Percentiles rank a stretch among this genome's conserved stretches.
Conservation (phyloP, 1,284 basidiomycete genomes). For the Mycosarcoma maydis region DNA sequence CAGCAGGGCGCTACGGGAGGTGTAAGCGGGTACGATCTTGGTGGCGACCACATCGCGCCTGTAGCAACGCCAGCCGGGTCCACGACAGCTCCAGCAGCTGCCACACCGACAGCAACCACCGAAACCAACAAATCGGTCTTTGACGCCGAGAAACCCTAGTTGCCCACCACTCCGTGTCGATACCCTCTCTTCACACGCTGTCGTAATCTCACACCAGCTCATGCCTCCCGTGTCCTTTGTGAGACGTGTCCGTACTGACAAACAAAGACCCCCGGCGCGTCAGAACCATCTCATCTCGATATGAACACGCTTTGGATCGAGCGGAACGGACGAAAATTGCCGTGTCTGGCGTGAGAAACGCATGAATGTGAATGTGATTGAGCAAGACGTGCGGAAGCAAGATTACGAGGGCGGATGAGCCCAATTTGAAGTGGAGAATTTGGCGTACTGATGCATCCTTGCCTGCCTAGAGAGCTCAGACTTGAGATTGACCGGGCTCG, state of each 20-base stretch:
- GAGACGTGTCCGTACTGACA: too few species aligned
- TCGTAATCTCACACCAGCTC: too few species aligned
- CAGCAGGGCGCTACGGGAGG: conserved; percentile 1
- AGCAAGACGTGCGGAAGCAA: too few species aligned
- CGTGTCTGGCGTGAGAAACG: too few species aligned
- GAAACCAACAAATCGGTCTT: conserved; percentile 35
- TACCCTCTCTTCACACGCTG: neutral
- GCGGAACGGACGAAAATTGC: too few species aligned
- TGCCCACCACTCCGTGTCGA: neutral
- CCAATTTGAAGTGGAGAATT: neutral
- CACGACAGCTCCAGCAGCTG: neutral
- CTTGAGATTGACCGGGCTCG: conserved; percentile 21
- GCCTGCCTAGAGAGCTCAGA: conserved; percentile 25
- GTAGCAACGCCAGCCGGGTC: conserved; percentile 1
- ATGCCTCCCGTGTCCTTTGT: too few species aligned
- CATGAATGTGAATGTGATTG: too few species aligned
- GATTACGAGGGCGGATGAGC: neutral
- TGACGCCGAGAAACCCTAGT: conserved; percentile 25
- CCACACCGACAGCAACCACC: neutral
- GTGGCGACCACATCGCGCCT: conserved; percentile 3
- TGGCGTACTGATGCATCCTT: conserved; percentile 23
- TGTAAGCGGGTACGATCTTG: conserved; percentile 29
- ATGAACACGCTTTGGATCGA: too few species aligned
- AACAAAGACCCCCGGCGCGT: too few species aligned
- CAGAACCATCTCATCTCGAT: too few species aligned